These are phyloP conservation scores for Neodidymelliopsis sp. DNA, from an alignment of 2,329 filamentous ascomycete species.

Conservation along the genomic window DNA sequence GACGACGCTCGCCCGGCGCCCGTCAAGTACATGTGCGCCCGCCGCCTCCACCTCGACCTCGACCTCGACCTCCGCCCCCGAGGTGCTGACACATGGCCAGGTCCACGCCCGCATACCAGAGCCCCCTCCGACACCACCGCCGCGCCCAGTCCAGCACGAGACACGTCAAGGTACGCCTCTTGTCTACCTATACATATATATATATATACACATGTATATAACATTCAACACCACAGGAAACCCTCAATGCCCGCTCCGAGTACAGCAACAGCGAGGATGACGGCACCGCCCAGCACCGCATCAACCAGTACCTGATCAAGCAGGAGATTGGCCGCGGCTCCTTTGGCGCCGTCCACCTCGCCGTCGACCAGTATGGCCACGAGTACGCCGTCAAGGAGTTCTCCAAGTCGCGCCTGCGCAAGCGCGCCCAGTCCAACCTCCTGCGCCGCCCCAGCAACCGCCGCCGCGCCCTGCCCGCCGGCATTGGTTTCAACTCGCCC, in stretches of 20 bases:
- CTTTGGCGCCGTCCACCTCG: conserved; percentile 91
- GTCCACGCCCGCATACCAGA: conserved; percentile 66
- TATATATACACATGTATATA: background rate
- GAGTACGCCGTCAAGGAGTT: conserved; percentile 99
- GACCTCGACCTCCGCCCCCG: conserved; percentile 31
- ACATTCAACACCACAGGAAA: conserved; percentile 68
- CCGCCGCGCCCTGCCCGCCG: conserved; percentile 60
- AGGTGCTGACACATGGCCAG: conserved; percentile 49
- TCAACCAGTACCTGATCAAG: conserved; percentile 94
- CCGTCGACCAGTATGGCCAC: conserved; percentile 85
- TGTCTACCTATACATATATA: no score
- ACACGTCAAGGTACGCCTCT: conserved; percentile 64
- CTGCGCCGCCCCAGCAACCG: conserved; percentile 69
- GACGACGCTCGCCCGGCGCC: conserved; percentile 52
- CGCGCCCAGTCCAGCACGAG: conserved; percentile 67
- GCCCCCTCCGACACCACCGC: conserved; percentile 70
- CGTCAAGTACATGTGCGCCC: conserved; percentile 59
- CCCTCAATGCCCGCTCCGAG: conserved; percentile 85
- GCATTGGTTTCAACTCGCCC: conserved; percentile 68
- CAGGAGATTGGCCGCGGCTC: conserved; percentile 97
- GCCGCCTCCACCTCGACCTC: conserved; percentile 3
- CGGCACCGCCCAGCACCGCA: conserved; percentile 79
- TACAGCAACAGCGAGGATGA: conserved; percentile 87
- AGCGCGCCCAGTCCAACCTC: conserved; percentile 88
- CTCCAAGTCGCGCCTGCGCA: conserved; percentile 88